Base-by-base conservation (phyloP, 805 yeast genomes). In the Nematodospora valgi region DNA sequence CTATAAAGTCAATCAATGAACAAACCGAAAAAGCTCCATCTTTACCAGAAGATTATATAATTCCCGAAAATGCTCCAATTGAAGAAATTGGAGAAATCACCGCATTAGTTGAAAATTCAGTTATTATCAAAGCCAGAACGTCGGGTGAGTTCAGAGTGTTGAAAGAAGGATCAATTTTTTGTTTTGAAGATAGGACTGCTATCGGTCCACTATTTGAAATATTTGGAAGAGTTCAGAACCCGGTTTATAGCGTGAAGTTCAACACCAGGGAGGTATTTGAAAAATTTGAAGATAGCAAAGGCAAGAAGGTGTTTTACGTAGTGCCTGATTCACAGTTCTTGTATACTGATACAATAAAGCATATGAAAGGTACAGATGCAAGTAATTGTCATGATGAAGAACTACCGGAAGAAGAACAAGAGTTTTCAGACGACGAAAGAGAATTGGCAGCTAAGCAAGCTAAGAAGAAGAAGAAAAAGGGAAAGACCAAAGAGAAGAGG, bases 371-470 rank as follows among this genome's bases (percentile, higher is more conserved):
- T 16, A 82, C 88, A 2, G 98, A 93, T 63, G 98, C 98, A 0
- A 84, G 95, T 51, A 93, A 93, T 49, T 81, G 86, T 56, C 83
- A 86, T 54, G 98, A 93, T 57, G 98, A 93, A 61, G 98, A 93
- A 51, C 60, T 91, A 20, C 87, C 96, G 0, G 88, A 80, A 47
- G 94, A 85, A 20, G 98, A 93, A 56, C 95, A 86, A 56, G 98
- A 91, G 54, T 91, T 82, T 47, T 86, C 96, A 1, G 98, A 93
- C 56, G 98, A 93, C 58, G 98, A 91, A 53, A 76, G 76, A 41
- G 98, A 93, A 56, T 74, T 78, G 47, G 81, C 76, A 23, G 76
- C 75, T 29, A 89, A 83, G 52, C 75, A 72, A 35, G 58, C 69
- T 15, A 80, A 73, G 55, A 86, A 82, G 59, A 74, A 73, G 39